Evolutionary conservation across 2,329 filamentous ascomycete genomes (phyloP).

Genomic region (Fusarium metavorans): DNA sequence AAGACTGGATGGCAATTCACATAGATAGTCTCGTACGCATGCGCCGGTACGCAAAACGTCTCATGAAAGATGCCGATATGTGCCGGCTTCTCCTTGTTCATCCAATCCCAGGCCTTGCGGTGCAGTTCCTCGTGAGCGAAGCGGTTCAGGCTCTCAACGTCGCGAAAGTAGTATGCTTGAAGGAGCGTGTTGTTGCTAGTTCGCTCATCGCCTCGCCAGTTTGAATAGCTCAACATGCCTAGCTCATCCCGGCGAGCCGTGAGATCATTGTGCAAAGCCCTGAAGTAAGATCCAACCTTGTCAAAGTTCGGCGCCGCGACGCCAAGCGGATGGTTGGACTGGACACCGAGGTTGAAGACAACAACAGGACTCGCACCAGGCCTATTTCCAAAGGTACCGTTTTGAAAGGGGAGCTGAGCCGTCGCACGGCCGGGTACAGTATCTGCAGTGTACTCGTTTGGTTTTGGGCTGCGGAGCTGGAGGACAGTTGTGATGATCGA

Average conservation of each 20-base stretch:
- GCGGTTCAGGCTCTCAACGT: constrained; percentile 60
- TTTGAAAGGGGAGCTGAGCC: constrained; percentile 49
- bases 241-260: constrained; percentile 54
- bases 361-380: constrained; percentile 50
- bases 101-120: constrained; percentile 63
- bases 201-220: constrained; percentile 55
- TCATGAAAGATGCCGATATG: constrained; percentile 68
- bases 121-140: constrained; percentile 65
- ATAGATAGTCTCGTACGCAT: constrained; percentile 65
- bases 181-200: constrained; percentile 57
- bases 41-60: constrained; percentile 59
- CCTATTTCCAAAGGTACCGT: constrained; percentile 43
- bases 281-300: constrained; percentile 54
- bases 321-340: constrained; percentile 63
- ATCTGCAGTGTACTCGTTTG: constrained; percentile 39
- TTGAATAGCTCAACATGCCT: constrained; percentile 60
- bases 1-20: constrained; percentile 55
- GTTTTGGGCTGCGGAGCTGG: constrained; percentile 33
- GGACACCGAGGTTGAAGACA: constrained; percentile 59
- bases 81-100: constrained; percentile 50
- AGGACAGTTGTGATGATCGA: constrained; percentile 47
- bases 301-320: constrained; percentile 58
- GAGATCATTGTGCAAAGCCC: constrained; percentile 51
- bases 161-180: constrained; percentile 63
- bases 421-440: constrained; percentile 51